A percentile compares a stretch with the other conserved stretches of the same genome.
Conservation (phyloP, 1,284 basidiomycete genomes). For the Xerocomus minutiporus region DNA sequence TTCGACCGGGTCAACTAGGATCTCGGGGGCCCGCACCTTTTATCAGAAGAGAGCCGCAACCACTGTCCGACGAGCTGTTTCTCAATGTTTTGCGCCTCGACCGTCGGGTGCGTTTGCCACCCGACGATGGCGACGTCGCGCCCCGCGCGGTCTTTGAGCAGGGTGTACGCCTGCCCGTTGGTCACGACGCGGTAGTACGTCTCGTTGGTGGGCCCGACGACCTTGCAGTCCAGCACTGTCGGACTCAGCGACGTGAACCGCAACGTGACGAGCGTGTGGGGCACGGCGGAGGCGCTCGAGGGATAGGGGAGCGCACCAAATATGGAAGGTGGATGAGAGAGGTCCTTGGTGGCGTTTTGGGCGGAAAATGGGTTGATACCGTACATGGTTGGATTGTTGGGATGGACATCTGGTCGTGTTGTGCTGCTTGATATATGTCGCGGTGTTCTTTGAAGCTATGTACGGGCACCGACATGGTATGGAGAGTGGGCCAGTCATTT, state of each 20-base stretch:
- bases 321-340: constrained; percentile 41
- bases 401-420: background rate
- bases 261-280: constrained; percentile 41
- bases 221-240: constrained; percentile 49
- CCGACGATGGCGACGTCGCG: constrained; percentile 53
- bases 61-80: constrained; percentile 51
- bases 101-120: constrained; percentile 50
- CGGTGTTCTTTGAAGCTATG: constrained; percentile 13
- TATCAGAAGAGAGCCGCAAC: constrained; percentile 50
- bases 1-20: too few relatives aligned
- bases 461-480: background rate
- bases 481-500: background rate
- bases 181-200: constrained; percentile 43
- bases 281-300: constrained; percentile 18
- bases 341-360: constrained; percentile 16
- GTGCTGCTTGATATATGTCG: constrained; percentile 13
- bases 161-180: constrained; percentile 51
- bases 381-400: constrained; percentile 15
- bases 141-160: constrained; percentile 47
- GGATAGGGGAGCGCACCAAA: constrained; percentile 61
- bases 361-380: constrained; percentile 29
- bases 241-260: constrained; percentile 49
- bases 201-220: constrained; percentile 46
- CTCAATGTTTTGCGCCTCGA: constrained; percentile 50
- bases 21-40: constrained; percentile 38